A percentile compares a stretch with the other conserved stretches of the same genome.
These are phyloP conservation scores for Ustilago curta DNA, from an alignment of 1,284 basidiomycete species.

Conservation along the genomic window DNA sequence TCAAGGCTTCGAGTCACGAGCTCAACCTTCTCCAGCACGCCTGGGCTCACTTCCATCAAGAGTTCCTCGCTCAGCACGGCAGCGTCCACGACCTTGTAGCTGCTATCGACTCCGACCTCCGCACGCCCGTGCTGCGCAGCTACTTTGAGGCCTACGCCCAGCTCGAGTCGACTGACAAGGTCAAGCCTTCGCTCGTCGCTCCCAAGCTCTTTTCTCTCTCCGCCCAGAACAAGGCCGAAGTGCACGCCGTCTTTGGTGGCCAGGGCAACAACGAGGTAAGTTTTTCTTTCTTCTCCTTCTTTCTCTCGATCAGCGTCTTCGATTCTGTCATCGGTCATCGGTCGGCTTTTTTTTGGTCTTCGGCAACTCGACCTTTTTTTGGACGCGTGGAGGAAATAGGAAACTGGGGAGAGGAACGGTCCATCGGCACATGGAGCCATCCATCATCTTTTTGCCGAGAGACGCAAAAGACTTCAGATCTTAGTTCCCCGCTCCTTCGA, in stretches of 20 bases:
- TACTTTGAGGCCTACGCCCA: constrained; percentile 83
- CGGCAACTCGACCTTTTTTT: not conserved
- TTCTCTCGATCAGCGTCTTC: not conserved
- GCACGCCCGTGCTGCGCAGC: constrained; percentile 80
- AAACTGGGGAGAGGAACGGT: not conserved
- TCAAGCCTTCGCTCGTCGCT: constrained; percentile 74
- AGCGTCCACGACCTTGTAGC: constrained; percentile 86
- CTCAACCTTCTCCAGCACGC: constrained; percentile 76
- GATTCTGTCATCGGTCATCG: constrained; percentile 3
- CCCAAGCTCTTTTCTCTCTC: constrained; percentile 81
- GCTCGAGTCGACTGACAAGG: constrained; percentile 76
- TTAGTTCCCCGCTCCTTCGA: constrained; percentile 4
- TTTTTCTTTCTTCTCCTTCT: constrained; percentile 16
- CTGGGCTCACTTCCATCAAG: constrained; percentile 55
- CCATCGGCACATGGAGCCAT: constrained; percentile 1
- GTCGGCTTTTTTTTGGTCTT: constrained; percentile 3
- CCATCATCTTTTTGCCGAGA: constrained; percentile 2
- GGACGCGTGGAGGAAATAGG: constrained; percentile 24
- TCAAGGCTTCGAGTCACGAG: constrained; percentile 80
- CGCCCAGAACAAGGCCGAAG: constrained; percentile 78
- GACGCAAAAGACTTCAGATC: not conserved
- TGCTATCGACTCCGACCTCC: constrained; percentile 79
- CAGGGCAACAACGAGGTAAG: constrained; percentile 91
- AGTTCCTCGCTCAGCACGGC: constrained; percentile 50
- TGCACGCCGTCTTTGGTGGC: constrained; percentile 97